Percentiles rank a stretch among this genome's conserved stretches.
These are phyloP conservation scores for Leccinum ochraceum DNA, from an alignment of 768 basidiomycete species.

Conservation along the genomic window DNA sequence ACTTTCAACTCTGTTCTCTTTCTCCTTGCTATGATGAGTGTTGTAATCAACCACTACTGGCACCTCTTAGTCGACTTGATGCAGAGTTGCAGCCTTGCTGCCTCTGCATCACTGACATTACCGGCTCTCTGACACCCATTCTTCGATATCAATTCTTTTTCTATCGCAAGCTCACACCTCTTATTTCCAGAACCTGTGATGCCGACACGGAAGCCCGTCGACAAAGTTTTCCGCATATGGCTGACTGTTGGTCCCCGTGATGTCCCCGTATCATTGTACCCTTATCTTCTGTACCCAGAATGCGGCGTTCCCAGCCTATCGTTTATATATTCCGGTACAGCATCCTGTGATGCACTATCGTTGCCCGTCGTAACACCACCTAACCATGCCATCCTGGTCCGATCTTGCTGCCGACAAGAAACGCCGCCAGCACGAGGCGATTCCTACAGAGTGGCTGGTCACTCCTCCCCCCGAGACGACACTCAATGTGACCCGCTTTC, in stretches of 20 bases:
- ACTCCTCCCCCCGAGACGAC: slow-evolving; percentile 45
- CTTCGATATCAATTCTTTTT: neutral
- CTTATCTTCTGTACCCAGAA: slow-evolving; percentile 10
- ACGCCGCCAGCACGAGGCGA: slow-evolving; percentile 48
- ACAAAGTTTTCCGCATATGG: neutral
- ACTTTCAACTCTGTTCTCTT: neutral
- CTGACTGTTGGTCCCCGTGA: slow-evolving; percentile 6
- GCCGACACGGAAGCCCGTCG: neutral
- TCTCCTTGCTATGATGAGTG: slow-evolving; percentile 60
- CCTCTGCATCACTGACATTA: slow-evolving; percentile 76
- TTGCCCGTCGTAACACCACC: neutral
- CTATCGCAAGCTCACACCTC: slow-evolving; percentile 19
- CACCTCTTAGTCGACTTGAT: slow-evolving; percentile 91
- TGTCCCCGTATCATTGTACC: neutral
- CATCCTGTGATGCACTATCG: neutral
- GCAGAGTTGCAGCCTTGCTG: slow-evolving; percentile 34
- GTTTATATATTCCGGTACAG: slow-evolving; percentile 10
- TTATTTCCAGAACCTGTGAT: slow-evolving; percentile 13
- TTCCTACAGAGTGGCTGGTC: slow-evolving; percentile 69
- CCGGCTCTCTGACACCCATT: slow-evolving; percentile 51
- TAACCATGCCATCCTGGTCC: slow-evolving; percentile 43
- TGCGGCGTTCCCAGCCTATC: slow-evolving; percentile 4
- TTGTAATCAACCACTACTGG: slow-evolving; percentile 74
- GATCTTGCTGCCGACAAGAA: slow-evolving; percentile 56
- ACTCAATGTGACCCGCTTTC: slow-evolving; percentile 55